These are phyloP conservation scores for Prosopis cineraria DNA, from an alignment of 306 rosid species.

Conservation along the genomic window DNA sequence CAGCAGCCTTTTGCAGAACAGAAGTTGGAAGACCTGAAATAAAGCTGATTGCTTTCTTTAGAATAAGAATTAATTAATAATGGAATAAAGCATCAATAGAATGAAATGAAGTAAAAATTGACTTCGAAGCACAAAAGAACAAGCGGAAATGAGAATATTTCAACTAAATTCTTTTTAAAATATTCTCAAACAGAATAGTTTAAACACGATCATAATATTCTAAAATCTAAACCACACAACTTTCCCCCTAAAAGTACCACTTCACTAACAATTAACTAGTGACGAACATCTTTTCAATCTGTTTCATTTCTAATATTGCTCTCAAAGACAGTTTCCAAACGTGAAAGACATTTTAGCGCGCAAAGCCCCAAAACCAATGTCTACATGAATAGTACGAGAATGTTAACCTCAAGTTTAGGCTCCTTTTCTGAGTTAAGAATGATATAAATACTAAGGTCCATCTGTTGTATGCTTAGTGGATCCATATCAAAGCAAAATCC, in stretches of 20 bases:
- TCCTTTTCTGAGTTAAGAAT: not conserved
- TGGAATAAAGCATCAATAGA: not conserved
- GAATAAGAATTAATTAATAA: not conserved
- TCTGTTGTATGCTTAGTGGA: not conserved
- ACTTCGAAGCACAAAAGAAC: not conserved
- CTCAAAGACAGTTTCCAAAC: constrained; percentile 13
- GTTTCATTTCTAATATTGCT: not conserved
- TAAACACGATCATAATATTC: not conserved
- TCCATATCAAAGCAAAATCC: constrained; percentile 19
- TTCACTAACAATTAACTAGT: not conserved
- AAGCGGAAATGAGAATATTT: not conserved
- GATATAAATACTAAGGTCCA: not conserved
- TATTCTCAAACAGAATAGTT: not conserved
- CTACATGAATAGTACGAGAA: not conserved
- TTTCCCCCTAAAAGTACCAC: not conserved
- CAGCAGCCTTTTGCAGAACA: constrained; percentile 74
- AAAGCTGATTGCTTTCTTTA: not conserved
- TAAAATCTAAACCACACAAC: not conserved
- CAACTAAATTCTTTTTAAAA: not conserved
- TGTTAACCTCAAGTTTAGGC: constrained; percentile 13
- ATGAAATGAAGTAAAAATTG: not conserved
- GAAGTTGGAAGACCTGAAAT: constrained; percentile 62
- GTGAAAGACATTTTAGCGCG: not conserved
- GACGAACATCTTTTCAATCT: not conserved
- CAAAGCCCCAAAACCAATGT: not conserved